These are phyloP conservation scores for Coniochaeta hoffmannii DNA, from an alignment of 2,329 filamentous ascomycete genomes.

Conservation along the genomic window DNA sequence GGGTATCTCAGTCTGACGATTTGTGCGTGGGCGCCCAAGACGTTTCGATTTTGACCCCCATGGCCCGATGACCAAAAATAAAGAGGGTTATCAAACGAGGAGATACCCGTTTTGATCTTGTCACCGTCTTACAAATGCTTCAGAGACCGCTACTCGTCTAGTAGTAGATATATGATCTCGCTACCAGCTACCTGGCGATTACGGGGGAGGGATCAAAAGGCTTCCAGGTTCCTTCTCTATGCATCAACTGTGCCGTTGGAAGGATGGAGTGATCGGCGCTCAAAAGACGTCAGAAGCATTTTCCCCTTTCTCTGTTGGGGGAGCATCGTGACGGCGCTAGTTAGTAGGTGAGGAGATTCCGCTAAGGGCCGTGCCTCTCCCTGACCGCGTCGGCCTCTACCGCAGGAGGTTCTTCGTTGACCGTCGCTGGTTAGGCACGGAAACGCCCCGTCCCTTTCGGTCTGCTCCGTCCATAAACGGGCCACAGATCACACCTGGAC, in stretches of 20 bases:
- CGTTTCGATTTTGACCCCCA: slow-evolving; percentile 2
- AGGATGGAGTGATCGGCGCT: not conserved
- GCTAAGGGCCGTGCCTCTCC: slow-evolving; percentile 3
- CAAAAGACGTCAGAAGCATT: not conserved
- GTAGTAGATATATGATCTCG: not conserved
- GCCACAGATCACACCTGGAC: not conserved
- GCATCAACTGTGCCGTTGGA: not conserved
- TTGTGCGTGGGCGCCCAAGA: not conserved
- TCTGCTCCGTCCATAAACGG: not conserved
- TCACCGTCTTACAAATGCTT: slow-evolving; percentile 1
- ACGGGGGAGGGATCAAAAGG: not conserved
- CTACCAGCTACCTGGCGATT: not conserved
- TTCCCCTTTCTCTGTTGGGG: not conserved
- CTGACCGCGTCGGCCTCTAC: not conserved
- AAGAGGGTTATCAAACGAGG: slow-evolving; percentile 1
- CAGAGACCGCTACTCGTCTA: not conserved
- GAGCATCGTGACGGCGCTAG: not conserved
- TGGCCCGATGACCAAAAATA: slow-evolving; percentile 1
- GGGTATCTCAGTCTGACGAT: not conserved
- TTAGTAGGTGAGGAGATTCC: not conserved
- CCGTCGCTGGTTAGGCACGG: not conserved
- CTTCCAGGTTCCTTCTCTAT: not conserved
- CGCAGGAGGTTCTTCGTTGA: slow-evolving; percentile 1
- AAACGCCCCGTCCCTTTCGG: not conserved
- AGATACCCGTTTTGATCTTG: not conserved